Percentiles rank a stretch among this genome's conserved stretches.
Conservation (phyloP, 495 filamentous ascomycete genomes). For the Podospora tetraspora region DNA sequence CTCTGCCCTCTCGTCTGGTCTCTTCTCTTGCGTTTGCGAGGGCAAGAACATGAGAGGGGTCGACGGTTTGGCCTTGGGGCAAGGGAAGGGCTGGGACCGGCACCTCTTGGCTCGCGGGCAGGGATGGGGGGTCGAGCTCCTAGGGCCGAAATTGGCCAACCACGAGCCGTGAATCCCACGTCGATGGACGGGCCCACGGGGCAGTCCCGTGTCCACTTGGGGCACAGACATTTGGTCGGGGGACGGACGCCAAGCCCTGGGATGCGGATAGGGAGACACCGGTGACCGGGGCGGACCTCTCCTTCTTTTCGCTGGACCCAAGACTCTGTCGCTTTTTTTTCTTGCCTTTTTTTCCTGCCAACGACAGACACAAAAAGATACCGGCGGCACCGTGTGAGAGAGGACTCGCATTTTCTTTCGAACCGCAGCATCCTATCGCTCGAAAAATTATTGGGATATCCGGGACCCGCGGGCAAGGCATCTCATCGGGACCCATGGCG, state of each 20-base stretch:
- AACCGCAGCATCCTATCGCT: neutral
- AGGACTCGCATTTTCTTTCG: neutral
- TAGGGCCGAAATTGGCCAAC: conserved; percentile 1
- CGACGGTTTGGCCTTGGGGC: neutral
- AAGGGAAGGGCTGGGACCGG: neutral
- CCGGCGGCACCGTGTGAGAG: neutral
- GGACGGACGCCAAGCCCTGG: conserved; percentile 21
- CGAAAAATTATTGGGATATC: neutral
- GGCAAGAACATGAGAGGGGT: neutral
- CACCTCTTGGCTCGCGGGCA: conserved; percentile 3
- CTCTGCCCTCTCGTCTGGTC: neutral
- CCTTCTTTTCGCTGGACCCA: neutral
- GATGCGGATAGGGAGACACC: conserved; percentile 20
- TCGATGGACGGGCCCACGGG: conserved; percentile 18
- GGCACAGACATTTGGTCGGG: conserved; percentile 12
- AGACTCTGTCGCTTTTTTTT: neutral
- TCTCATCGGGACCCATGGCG: neutral
- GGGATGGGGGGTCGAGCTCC: conserved; percentile 1
- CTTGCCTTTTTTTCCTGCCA: neutral
- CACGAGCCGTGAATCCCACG: conserved; percentile 16
- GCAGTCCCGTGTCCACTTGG: conserved; percentile 17
- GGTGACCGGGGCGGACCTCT: conserved; percentile 22
- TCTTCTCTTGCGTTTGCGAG: neutral
- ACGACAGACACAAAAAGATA: neutral
- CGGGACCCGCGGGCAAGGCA: neutral